phyloP scores from a whole-genome alignment of 2,329 filamentous ascomycete genomes.

The Neoarthrinium moseri region DNA sequence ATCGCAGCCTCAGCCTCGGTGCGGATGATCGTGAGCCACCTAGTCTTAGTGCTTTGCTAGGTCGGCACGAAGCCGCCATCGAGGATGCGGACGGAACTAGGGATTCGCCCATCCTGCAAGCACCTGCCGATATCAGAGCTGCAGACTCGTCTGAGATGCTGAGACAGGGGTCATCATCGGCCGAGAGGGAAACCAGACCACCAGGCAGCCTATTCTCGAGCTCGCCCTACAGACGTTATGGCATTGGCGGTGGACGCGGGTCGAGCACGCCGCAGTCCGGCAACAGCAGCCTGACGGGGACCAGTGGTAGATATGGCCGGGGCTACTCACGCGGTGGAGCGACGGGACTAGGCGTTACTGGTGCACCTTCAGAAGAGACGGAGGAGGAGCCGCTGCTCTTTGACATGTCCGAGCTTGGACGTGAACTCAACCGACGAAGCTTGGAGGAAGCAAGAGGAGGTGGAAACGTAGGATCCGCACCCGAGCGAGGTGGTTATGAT shows the following conservation, averaged over 20 bases:
- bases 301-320: slow-evolving; percentile 28
- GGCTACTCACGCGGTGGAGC: slow-evolving; percentile 32
- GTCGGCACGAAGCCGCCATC: slow-evolving; percentile 39
- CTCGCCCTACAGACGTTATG: slow-evolving; percentile 49
- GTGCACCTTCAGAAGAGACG: slow-evolving; percentile 44
- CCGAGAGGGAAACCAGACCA: slow-evolving; percentile 43
- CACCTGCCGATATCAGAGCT: slow-evolving; percentile 40
- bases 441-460: slow-evolving; percentile 51
- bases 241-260: slow-evolving; percentile 30
- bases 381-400: slow-evolving; percentile 72
- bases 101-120: slow-evolving; percentile 33
- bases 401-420: slow-evolving; percentile 70
- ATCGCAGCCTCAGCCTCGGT: slow-evolving; percentile 68
- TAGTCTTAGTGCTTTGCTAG: slow-evolving; percentile 62
- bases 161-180: slow-evolving; percentile 36
- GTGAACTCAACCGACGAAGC: slow-evolving; percentile 52
- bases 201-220: slow-evolving; percentile 45
- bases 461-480: slow-evolving; percentile 34
- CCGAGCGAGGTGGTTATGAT: slow-evolving; percentile 38
- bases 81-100: slow-evolving; percentile 30
- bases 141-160: slow-evolving; percentile 37
- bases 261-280: slow-evolving; percentile 29
- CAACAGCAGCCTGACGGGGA: slow-evolving; percentile 31
- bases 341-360: slow-evolving; percentile 41
- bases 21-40: slow-evolving; percentile 63